Evolutionary conservation across 495 filamentous ascomycete species (phyloP).

Genomic region (Hypoxylon perforatum): DNA sequence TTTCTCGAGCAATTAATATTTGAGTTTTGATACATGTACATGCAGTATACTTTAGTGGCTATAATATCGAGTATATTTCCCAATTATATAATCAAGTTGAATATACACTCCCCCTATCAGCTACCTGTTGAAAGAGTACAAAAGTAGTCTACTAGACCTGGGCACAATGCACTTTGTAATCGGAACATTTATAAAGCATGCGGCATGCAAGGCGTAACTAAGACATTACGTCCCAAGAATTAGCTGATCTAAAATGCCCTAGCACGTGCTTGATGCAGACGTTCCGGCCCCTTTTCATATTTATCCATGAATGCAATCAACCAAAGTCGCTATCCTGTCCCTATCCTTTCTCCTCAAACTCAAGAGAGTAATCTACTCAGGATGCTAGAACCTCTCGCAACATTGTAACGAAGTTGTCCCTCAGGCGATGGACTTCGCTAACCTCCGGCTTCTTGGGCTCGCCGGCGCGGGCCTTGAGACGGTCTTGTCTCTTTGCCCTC

Average conservation of each 20-base stretch:
- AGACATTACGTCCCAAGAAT: too few relatives aligned
- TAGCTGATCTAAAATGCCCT: too few relatives aligned
- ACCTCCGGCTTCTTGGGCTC: slow-evolving; percentile 89
- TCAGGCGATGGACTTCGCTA: slow-evolving; percentile 79
- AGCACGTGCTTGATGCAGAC: too few relatives aligned
- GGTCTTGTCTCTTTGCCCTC: slow-evolving; percentile 77
- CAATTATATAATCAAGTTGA: too few relatives aligned
- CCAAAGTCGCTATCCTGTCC: slow-evolving; percentile 6
- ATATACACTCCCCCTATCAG: too few relatives aligned
- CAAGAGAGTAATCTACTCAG: slow-evolving; percentile 46
- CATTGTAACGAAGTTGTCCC: slow-evolving; percentile 83
- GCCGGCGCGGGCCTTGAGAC: slow-evolving; percentile 82
- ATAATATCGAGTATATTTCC: neutral
- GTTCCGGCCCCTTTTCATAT: slow-evolving; percentile 2
- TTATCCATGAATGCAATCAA: slow-evolving; percentile 17
- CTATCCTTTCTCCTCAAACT: neutral
- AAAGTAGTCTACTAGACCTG: too few relatives aligned
- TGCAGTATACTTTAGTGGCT: neutral
- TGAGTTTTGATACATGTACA: neutral
- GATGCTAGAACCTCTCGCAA: slow-evolving; percentile 87
- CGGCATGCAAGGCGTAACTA: too few relatives aligned
- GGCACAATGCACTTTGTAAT: too few relatives aligned
- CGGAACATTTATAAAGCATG: too few relatives aligned
- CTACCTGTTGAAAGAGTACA: too few relatives aligned
- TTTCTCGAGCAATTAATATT: neutral